These are phyloP conservation scores for Ceratopteris richardii DNA, from an alignment of 75 land plant species.

Conservation along the genomic window DNA sequence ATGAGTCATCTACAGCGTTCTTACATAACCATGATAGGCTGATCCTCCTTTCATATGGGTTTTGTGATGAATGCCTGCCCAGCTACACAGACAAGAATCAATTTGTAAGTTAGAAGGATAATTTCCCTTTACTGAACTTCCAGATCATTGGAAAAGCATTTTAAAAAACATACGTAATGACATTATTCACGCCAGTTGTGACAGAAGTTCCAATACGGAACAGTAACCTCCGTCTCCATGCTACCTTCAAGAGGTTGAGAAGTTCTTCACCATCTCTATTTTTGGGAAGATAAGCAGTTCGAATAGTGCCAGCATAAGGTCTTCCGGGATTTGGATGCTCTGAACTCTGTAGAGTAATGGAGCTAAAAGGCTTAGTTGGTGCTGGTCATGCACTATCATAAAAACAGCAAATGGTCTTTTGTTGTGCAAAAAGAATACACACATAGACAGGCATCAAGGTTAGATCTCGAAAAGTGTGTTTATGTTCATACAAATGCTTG, in stretches of 20 bases:
- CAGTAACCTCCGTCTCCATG: constrained; percentile 27
- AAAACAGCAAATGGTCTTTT: too few relatives aligned
- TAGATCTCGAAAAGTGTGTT: too few relatives aligned
- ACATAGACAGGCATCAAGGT: too few relatives aligned
- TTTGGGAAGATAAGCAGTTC: constrained; percentile 26
- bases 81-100: constrained; percentile 11
- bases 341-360: constrained; percentile 19
- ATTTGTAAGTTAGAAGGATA: neutral
- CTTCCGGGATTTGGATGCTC: constrained; percentile 36
- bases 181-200: constrained; percentile 22
- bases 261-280: constrained; percentile 33
- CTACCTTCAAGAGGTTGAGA: constrained; percentile 29
- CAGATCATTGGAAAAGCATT: neutral
- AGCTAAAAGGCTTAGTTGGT: too few relatives aligned
- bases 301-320: constrained; percentile 25
- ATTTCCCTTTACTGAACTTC: too few relatives aligned
- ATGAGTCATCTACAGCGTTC: too few relatives aligned
- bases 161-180: constrained; percentile 20
- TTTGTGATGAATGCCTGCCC: constrained; percentile 40
- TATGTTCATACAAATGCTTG: too few relatives aligned
- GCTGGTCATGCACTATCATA: too few relatives aligned
- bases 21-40: constrained; percentile 32
- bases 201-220: constrained; percentile 26
- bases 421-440: too few relatives aligned
- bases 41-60: constrained; percentile 25